Evolutionary conservation across 2,329 filamentous ascomycete species (phyloP), one percentile per base, ranked within the genome.

Genomic region (Nigrograna mackinnonii): DNA sequence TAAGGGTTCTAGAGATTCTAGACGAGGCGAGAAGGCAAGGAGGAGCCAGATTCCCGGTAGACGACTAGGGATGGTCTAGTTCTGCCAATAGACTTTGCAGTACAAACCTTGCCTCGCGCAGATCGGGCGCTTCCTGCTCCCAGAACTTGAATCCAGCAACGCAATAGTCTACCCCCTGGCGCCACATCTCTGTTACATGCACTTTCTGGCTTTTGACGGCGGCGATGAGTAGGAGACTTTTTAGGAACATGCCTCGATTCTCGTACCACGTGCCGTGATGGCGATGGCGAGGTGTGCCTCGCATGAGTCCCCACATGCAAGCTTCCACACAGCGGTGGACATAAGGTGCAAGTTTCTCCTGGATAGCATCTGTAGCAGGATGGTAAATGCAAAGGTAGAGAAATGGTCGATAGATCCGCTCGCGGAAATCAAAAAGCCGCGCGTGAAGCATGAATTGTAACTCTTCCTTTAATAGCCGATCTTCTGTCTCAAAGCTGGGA

Each of bases 1-100:
- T 92, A 41, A 79, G 82, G 31, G 87, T 95, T 46, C 91, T 95
- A 88, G 83, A 89, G 61, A 74, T 79, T 2, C 84, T 86, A 82
- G 83, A 86, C 71, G 78, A 83, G 67, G 79, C 82, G 12, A 72
- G 83, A 52, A 74, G 67, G 60, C 80, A 84, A 68, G 76, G 77
- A 34, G 79, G 75, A 2, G 67, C 86, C 64, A 72, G 57, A 39
- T 86, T 84, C 69, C 80, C 82, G 3, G 26, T 33, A 12, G 54
- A 58, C 32, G 43, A 47, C 14, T 36, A n/a, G n/a, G n/a, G n/a
- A n/a, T n/a, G n/a, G n/a, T n/a, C n/a, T n/a, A 28, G 24, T 9
- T 28, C 24, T n/a, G 24, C 24, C 9, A 28, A n/a, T n/a, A 28
- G n/a, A 28, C 9, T 28, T n/a, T 28, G 9, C n/a, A 28, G 9